phyloP scores from a whole-genome alignment of 2,329 filamentous ascomycete genomes.

The Arachnomyces sp. region DNA sequence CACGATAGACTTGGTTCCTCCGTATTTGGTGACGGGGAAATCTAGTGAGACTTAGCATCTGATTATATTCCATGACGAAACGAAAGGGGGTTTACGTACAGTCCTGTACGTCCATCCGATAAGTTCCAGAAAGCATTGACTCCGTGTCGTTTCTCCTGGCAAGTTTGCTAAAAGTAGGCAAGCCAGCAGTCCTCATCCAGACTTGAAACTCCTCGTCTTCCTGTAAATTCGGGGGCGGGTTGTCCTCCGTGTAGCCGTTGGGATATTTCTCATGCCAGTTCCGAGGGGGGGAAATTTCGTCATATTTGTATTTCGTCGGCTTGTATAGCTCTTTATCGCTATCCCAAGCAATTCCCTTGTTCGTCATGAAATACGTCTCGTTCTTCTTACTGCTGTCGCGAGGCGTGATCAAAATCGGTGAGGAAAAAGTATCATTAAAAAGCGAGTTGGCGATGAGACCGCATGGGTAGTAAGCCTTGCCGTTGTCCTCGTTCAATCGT shows the following conservation, averaged over 20 bases:
- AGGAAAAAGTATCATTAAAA: conserved; percentile 86
- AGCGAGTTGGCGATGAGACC: conserved; percentile 93
- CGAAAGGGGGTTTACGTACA: conserved; percentile 51
- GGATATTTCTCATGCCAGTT: conserved; percentile 74
- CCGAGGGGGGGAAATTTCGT: conserved; percentile 69
- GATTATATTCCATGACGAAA: conserved; percentile 4
- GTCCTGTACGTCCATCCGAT: conserved; percentile 68
- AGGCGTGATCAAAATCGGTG: conserved; percentile 54
- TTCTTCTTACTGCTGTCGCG: conserved; percentile 26
- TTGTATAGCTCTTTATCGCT: conserved; percentile 78
- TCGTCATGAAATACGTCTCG: conserved; percentile 65
- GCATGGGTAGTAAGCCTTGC: conserved; percentile 81
- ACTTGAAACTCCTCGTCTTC: conserved; percentile 84
- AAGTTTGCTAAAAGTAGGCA: conserved; percentile 92
- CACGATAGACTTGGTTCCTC: conserved; percentile 81
- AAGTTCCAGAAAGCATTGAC: conserved; percentile 62
- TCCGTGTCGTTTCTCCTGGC: conserved; percentile 71
- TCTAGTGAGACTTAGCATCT: conserved; percentile 44
- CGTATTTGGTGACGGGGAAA: conserved; percentile 71
- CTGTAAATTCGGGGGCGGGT: conserved; percentile 63
- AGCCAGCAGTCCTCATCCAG: conserved; percentile 95
- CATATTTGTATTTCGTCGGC: conserved; percentile 55
- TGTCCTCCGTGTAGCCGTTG: conserved; percentile 57
- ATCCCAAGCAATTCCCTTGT: conserved; percentile 73
- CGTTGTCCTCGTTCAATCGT: conserved; percentile 42